Conservation (phyloP, 2,329 filamentous ascomycete species). For the Alternaria ventricosa region DNA sequence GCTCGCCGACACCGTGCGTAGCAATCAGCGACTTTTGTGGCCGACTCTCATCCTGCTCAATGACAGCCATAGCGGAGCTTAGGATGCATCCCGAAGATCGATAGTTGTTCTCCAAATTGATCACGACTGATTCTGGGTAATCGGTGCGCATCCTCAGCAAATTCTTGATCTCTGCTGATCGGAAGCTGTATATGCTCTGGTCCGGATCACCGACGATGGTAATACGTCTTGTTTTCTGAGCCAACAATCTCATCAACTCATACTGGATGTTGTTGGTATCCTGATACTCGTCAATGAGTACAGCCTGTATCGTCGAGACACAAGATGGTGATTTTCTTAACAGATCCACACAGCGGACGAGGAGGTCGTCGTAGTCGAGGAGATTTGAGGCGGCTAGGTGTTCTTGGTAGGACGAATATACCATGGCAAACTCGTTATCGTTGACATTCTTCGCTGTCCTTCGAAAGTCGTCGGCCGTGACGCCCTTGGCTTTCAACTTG, state of each 20-base stretch:
- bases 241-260: slow-evolving; percentile 88
- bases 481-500: slow-evolving; percentile 63
- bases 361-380: slow-evolving; percentile 92
- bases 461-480: slow-evolving; percentile 55
- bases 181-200: slow-evolving; percentile 97
- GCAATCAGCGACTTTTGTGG: slow-evolving; percentile 81
- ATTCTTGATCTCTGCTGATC: slow-evolving; percentile 90
- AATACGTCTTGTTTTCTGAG: slow-evolving; percentile 74
- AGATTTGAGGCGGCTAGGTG: slow-evolving; percentile 78
- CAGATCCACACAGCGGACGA: slow-evolving; percentile 82
- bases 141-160: slow-evolving; percentile 77
- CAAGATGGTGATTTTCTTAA: slow-evolving; percentile 76
- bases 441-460: slow-evolving; percentile 55
- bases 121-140: slow-evolving; percentile 78
- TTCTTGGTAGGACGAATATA: slow-evolving; percentile 78
- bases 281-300: slow-evolving; percentile 96
- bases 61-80: slow-evolving; percentile 79
- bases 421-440: slow-evolving; percentile 68
- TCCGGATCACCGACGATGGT: slow-evolving; percentile 97
- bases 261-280: slow-evolving; percentile 97
- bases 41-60: slow-evolving; percentile 83
- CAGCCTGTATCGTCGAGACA: slow-evolving; percentile 86
- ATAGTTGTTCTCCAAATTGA: slow-evolving; percentile 93
- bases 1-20: slow-evolving; percentile 79
- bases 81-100: slow-evolving; percentile 88